Evolutionary conservation across 2,329 filamentous ascomycete genomes (phyloP), one percentile per base, ranked within the genome.

Genomic region (Fusarium sarcochroum): DNA sequence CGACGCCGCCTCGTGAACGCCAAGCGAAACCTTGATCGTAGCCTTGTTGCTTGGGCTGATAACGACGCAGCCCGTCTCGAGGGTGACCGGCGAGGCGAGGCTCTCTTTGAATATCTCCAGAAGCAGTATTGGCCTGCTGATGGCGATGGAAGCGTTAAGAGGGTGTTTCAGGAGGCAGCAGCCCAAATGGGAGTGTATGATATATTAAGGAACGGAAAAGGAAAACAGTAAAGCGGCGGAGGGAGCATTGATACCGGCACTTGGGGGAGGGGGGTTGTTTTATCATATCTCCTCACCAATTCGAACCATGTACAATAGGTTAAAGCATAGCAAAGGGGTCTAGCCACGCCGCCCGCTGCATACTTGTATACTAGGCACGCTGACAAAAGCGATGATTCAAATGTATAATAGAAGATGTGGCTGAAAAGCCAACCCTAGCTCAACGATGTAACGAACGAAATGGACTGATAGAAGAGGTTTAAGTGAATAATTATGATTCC

Each of bases 161-260:
- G 72, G 20, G 60, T 74, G 18, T 72, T 81, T 32, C 68, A 75
- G 21, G 71, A 76, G 44, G 81, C 75, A 50, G 79, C 80, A n/a
- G 69, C 63, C 55, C 75, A 84, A 68, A 84, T 84, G 82, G 82
- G 82, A 44, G 79, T 82, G 66, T 78, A 79, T 52, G 76, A 82
- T 27, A 35, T 77, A 10, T 56, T 80, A 48, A 70, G 56, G 9
- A 66, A 65, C 21, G 70, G 41, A 49, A 58, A 46, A 47, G 55
- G 56, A 47, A 60, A 68, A 30, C 25, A 55, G 47, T 69, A 46
- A 66, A 51, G 59, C 52, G 58, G 13, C n/a, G 35, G 30, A 25
- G n/a, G 38, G 34, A 21, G 18, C 35, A 40, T 55, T 45, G 23
- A 23, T 51, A 56, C 23, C 38, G 49, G 56, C 34, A 54, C 20